Evolutionary conservation across 495 filamentous ascomycete species (phyloP).

Genomic region (Penicillium argentinense): DNA sequence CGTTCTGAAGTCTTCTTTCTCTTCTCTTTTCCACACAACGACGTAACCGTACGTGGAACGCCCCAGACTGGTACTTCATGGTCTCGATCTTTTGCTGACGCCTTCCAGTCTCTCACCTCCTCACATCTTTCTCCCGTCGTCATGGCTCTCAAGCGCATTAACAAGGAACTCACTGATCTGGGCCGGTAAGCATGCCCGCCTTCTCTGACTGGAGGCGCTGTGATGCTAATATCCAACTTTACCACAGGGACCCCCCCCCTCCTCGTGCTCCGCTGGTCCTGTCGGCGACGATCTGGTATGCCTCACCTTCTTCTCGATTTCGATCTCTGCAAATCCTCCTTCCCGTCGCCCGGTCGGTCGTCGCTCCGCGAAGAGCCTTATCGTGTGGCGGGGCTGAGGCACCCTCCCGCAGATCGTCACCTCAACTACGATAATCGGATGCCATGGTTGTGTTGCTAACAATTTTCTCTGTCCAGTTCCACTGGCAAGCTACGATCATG

Average conservation of each 20-base stretch:
- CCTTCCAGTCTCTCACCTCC: slow-evolving; percentile 10
- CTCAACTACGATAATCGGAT: slow-evolving; percentile 11
- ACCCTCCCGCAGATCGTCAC: slow-evolving; percentile 8
- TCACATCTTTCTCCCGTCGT: slow-evolving; percentile 33
- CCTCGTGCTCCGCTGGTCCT: slow-evolving; percentile 96
- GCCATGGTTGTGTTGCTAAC: slow-evolving; percentile 20
- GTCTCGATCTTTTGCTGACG: slow-evolving; percentile 6
- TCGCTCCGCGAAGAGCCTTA: slow-evolving; percentile 6
- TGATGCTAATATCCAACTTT: slow-evolving; percentile 12
- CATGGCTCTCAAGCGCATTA: slow-evolving; percentile 99
- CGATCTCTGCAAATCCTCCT: slow-evolving; percentile 1
- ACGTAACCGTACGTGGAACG: slow-evolving; percentile 30
- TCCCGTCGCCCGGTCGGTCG: slow-evolving; percentile 10
- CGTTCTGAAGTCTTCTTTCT: slow-evolving; percentile 29
- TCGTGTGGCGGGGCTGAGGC: slow-evolving; percentile 26
- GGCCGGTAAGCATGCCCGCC: slow-evolving; percentile 76
- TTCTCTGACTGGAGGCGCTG: not conserved
- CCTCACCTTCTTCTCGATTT: slow-evolving; percentile 19
- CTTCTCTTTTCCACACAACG: slow-evolving; percentile 34
- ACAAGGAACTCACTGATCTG: slow-evolving; percentile 99
- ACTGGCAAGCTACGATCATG: slow-evolving; percentile 99
- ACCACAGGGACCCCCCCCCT: slow-evolving; percentile 87
- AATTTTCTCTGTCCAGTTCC: slow-evolving; percentile 64
- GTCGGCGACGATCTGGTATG: slow-evolving; percentile 97
- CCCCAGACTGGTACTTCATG: not conserved